phyloP scores from a whole-genome alignment of 129 eudicot species.

The Tagetes patula region DNA sequence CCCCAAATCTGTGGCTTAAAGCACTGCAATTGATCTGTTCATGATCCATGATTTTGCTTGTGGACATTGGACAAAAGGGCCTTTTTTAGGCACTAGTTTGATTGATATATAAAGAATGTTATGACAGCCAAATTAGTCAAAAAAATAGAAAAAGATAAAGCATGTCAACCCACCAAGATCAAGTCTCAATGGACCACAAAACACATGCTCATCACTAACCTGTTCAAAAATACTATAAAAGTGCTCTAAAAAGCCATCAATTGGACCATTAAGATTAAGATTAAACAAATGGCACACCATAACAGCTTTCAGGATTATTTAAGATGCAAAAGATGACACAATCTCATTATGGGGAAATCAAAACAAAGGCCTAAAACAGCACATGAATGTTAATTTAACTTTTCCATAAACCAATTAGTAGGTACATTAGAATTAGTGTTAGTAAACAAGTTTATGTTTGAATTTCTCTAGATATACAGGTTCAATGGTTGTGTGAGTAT shows the following conservation, averaged over 20 bases:
- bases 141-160: constrained; percentile 13
- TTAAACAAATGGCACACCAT: constrained; percentile 8
- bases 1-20: constrained; percentile 30
- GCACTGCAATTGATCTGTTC: constrained; percentile 28
- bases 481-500: too few relatives aligned
- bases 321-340: neutral
- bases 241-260: constrained; percentile 12
- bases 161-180: constrained; percentile 40
- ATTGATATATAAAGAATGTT: constrained; percentile 36
- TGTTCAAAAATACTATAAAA: neutral
- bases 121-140: constrained; percentile 36
- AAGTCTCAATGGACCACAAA: constrained; percentile 38
- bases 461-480: too few relatives aligned
- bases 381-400: neutral
- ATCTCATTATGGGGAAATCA: neutral
- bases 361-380: neutral
- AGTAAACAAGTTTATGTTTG: too few relatives aligned
- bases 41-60: constrained; percentile 24
- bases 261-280: constrained; percentile 31
- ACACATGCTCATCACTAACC: constrained; percentile 31
- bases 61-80: constrained; percentile 13
- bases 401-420: too few relatives aligned
- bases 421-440: too few relatives aligned
- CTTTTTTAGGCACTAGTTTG: constrained; percentile 36
- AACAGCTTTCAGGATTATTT: neutral